Conservation (phyloP, 345 rosid genomes). For the Euphorbia pulcherrima region DNA sequence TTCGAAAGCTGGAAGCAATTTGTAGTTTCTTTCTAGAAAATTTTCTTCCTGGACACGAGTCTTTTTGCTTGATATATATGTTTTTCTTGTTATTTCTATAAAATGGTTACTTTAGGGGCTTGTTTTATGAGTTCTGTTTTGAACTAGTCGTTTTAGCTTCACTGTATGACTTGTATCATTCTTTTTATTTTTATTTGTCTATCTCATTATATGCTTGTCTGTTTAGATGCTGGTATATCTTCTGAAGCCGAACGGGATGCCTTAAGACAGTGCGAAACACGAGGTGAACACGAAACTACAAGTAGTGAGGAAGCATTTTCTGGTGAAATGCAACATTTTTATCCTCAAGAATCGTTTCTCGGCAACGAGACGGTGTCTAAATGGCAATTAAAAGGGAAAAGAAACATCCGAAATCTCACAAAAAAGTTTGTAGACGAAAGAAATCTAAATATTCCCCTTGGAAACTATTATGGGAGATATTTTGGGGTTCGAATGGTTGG, state of each 20-base stretch:
- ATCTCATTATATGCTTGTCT: constrained; percentile 12
- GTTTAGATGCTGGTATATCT: constrained; percentile 32
- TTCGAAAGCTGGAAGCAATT: background rate
- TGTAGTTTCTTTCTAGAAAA: background rate
- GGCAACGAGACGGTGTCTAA: constrained; percentile 67
- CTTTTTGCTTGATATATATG: background rate
- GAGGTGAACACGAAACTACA: constrained; percentile 54
- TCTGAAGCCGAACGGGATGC: constrained; percentile 30
- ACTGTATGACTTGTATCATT: background rate
- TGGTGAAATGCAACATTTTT: constrained; percentile 51
- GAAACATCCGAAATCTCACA: constrained; percentile 65
- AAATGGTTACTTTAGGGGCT: background rate
- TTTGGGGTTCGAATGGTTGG: constrained; percentile 35
- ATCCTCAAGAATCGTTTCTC: constrained; percentile 43
- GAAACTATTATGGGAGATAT: constrained; percentile 44
- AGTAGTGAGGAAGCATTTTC: constrained; percentile 77
- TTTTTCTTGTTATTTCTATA: background rate
- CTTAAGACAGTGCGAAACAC: constrained; percentile 39
- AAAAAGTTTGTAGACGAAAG: constrained; percentile 40
- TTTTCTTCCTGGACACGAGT: background rate
- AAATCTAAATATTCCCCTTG: constrained; percentile 33
- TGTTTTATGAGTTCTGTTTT: background rate
- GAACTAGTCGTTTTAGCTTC: background rate
- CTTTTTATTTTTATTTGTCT: background rate
- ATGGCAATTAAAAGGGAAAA: constrained; percentile 90